Percentiles rank a stretch among this genome's conserved stretches.
phyloP scores from a whole-genome alignment of 2,329 filamentous ascomycete genomes.

The Huntiella savannae region DNA sequence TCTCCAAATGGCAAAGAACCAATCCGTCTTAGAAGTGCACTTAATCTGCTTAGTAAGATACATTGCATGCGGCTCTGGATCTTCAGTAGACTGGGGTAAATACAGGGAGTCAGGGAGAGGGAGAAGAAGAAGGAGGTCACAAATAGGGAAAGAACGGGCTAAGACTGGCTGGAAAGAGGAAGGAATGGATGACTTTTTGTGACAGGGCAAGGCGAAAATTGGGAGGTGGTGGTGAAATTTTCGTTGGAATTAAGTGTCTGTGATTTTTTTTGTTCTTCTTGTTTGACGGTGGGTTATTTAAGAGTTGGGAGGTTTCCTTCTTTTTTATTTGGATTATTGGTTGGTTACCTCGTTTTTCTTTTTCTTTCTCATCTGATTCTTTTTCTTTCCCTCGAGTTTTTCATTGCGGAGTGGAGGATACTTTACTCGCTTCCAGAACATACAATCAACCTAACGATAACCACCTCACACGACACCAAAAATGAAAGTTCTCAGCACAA shows the following conservation, averaged over 20 bases:
- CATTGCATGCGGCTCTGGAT: too few species aligned
- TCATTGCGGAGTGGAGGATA: not conserved
- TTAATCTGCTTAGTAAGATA: too few species aligned
- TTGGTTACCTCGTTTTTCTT: conserved; percentile 2
- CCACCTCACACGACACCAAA: conserved; percentile 12
- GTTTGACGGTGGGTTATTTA: not conserved
- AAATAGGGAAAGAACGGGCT: too few species aligned
- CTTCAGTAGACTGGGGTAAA: too few species aligned
- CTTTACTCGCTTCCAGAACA: not conserved
- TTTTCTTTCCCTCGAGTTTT: not conserved
- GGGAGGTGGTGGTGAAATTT: not conserved
- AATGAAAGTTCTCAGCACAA: conserved; percentile 94
- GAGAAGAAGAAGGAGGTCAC: too few species aligned
- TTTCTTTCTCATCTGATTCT: not conserved
- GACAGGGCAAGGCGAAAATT: not conserved
- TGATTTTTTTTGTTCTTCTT: not conserved
- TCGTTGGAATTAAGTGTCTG: not conserved
- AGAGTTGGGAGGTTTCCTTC: not conserved
- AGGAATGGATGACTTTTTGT: not conserved
- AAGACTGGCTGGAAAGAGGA: too few species aligned
- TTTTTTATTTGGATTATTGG: not conserved
- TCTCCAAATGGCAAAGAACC: too few species aligned
- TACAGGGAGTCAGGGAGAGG: too few species aligned
- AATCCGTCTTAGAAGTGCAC: too few species aligned
- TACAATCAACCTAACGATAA: not conserved